A percentile compares a stretch with the other conserved stretches of the same genome.
phyloP scores from a whole-genome alignment of 208 protist species.

The Trypanosomatidae sp. region DNA sequence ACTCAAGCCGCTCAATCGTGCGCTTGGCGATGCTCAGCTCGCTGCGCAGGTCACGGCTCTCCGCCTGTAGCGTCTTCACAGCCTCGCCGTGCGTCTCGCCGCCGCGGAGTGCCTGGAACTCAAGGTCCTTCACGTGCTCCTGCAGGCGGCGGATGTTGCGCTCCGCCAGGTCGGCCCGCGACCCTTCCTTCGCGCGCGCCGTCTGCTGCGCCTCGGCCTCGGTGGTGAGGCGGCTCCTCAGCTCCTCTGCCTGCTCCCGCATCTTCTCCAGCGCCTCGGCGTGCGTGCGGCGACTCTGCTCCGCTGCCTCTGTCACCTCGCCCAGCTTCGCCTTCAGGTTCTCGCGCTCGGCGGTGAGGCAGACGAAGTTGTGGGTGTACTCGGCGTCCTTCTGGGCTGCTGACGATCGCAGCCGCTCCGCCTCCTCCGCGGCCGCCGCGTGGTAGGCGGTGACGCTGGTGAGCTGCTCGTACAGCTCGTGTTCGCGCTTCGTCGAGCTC shows the following conservation, averaged over 20 bases:
- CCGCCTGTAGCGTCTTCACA: conserved; percentile 48
- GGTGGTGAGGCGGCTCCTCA: conserved; percentile 31
- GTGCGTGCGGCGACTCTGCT: conserved; percentile 35
- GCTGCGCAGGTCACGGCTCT: conserved; percentile 50
- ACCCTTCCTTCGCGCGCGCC: conserved; percentile 23
- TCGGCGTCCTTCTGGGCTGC: conserved; percentile 61
- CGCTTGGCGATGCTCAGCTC: conserved; percentile 78
- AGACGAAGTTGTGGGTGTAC: conserved; percentile 77
- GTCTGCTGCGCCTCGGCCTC: conserved; percentile 34
- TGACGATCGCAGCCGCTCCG: conserved; percentile 34
- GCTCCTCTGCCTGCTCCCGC: conserved; percentile 37
- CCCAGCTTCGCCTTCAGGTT: conserved; percentile 59
- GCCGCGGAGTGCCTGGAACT: conserved; percentile 16
- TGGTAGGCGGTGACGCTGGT: conserved; percentile 71
- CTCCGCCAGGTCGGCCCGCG: conserved; percentile 55
- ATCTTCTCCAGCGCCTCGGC: conserved; percentile 37
- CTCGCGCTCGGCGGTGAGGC: conserved; percentile 75
- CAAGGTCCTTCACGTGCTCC: conserved; percentile 36
- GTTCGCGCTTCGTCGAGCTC: conserved; percentile 23
- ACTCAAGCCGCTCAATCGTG: conserved; percentile 85
- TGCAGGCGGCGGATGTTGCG: conserved; percentile 50
- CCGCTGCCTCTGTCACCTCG: conserved; percentile 42
- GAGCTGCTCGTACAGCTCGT: conserved; percentile 80
- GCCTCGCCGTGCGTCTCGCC: conserved; percentile 32
- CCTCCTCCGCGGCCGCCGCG: conserved; percentile 54